Conservation (phyloP, 441 rosid species). For the Metrosideros polymorpha region DNA sequence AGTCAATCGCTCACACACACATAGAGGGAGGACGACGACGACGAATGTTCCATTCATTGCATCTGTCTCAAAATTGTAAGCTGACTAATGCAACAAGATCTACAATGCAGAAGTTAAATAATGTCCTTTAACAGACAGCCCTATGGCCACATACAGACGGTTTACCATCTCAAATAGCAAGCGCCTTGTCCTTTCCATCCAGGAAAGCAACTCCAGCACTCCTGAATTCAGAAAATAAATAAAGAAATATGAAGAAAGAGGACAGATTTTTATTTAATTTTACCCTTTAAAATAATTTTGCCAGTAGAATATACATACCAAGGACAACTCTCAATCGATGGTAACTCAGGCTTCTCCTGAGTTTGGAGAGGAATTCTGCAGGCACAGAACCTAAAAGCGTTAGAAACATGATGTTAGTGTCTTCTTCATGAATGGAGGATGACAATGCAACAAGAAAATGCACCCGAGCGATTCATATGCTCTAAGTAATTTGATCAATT, state of each 20-base stretch:
- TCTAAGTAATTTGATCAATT: background rate
- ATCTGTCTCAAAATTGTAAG: background rate
- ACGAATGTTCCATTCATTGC: background rate
- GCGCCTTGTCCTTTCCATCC: constrained; percentile 41
- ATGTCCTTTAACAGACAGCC: background rate
- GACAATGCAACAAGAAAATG: background rate
- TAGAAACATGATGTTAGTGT: background rate
- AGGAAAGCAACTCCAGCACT: constrained; percentile 30
- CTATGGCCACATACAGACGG: background rate
- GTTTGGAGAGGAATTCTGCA: constrained; percentile 17
- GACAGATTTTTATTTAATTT: background rate
- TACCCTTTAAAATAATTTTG: background rate
- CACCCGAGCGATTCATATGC: background rate
- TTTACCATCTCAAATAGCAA: background rate
- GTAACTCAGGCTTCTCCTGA: constrained; percentile 28
- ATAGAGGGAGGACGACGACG: background rate
- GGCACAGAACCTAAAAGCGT: constrained; percentile 27
- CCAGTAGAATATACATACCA: constrained; percentile 30
- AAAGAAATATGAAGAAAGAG: background rate
- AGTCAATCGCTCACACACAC: too few relatives aligned
- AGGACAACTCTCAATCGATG: constrained; percentile 42
- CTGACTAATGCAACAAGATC: background rate
- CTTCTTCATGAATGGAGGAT: background rate
- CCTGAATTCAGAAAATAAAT: constrained; percentile 16
- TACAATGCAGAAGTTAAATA: background rate